phyloP scores from a whole-genome alignment of 2,329 filamentous ascomycete species.

The Penicillium occitanis region DNA sequence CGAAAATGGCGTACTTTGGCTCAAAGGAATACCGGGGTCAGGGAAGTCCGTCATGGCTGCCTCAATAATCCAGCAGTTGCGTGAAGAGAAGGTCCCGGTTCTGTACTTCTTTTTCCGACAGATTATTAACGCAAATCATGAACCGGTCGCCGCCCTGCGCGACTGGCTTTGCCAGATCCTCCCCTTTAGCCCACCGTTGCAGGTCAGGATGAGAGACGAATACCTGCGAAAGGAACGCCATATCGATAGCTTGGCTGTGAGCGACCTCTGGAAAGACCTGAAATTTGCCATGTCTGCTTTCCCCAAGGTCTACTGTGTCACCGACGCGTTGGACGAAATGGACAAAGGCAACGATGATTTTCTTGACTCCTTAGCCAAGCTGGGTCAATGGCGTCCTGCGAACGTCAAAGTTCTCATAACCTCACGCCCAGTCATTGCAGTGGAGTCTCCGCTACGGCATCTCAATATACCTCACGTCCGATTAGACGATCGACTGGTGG shows the following conservation, averaged over 20 bases:
- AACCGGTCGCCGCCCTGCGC: conserved; percentile 20
- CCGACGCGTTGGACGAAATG: conserved; percentile 16
- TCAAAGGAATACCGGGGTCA: conserved; percentile 25
- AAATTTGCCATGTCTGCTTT: conserved; percentile 8
- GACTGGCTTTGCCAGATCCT: conserved; percentile 22
- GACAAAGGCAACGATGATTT: conserved; percentile 12
- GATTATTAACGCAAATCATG: conserved; percentile 23
- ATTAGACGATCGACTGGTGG: conserved; percentile 16
- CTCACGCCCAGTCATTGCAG: conserved; percentile 9
- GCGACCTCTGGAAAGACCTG: conserved; percentile 22
- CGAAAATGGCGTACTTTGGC: conserved; percentile 23
- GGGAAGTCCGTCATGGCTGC: conserved; percentile 25
- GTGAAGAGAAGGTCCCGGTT: conserved; percentile 12
- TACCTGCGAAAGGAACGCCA: neutral
- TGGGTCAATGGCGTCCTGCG: conserved; percentile 14
- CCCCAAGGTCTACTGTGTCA: conserved; percentile 14
- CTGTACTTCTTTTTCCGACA: conserved; percentile 26
- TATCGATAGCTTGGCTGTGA: conserved; percentile 5
- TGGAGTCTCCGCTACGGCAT: neutral
- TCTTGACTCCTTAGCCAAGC: conserved; percentile 3
- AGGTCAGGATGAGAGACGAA: conserved; percentile 23
- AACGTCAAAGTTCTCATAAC: conserved; percentile 14
- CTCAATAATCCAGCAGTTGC: conserved; percentile 17
- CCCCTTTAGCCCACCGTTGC: conserved; percentile 26
- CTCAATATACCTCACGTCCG: neutral